Conservation (phyloP, 768 basidiomycete genomes). For the Tricholomella constricta region DNA sequence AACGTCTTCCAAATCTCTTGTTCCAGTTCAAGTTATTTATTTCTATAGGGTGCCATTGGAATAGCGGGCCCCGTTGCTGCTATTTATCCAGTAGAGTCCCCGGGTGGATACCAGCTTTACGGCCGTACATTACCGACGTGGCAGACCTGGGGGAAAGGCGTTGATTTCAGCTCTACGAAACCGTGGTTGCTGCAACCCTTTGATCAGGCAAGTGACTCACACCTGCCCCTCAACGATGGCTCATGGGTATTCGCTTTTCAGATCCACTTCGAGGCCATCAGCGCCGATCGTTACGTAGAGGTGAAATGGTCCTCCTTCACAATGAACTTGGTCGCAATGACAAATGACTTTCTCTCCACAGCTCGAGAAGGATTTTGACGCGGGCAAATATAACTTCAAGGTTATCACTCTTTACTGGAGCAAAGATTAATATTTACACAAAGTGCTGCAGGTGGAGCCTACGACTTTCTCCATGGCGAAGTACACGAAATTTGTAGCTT, state of each 20-base stretch:
- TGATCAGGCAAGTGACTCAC: slow-evolving; percentile 67
- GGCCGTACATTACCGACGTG: slow-evolving; percentile 66
- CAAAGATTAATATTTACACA: no score
- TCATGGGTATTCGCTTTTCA: slow-evolving; percentile 25
- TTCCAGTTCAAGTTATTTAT: not conserved
- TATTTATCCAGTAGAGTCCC: slow-evolving; percentile 65
- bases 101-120: slow-evolving; percentile 62
- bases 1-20: slow-evolving; percentile 4
- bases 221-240: no score
- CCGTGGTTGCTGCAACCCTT: slow-evolving; percentile 68
- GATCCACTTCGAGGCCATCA: slow-evolving; percentile 53
- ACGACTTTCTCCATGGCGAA: slow-evolving; percentile 54
- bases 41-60: slow-evolving; percentile 61
- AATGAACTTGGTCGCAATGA: no score
- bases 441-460: slow-evolving; percentile 38
- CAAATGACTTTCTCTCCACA: no score
- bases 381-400: slow-evolving; percentile 54
- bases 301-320: no score
- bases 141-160: slow-evolving; percentile 62
- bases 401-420: slow-evolving; percentile 33
- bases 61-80: slow-evolving; percentile 68
- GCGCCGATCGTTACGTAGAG: slow-evolving; percentile 49
- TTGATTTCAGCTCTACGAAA: slow-evolving; percentile 42
- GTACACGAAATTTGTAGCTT: slow-evolving; percentile 43
- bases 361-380: slow-evolving; percentile 54